Percentiles rank a stretch among this genome's conserved stretches.
Evolutionary conservation across 2,329 filamentous ascomycete species (phyloP).

Genomic region (Fusarium luffae): DNA sequence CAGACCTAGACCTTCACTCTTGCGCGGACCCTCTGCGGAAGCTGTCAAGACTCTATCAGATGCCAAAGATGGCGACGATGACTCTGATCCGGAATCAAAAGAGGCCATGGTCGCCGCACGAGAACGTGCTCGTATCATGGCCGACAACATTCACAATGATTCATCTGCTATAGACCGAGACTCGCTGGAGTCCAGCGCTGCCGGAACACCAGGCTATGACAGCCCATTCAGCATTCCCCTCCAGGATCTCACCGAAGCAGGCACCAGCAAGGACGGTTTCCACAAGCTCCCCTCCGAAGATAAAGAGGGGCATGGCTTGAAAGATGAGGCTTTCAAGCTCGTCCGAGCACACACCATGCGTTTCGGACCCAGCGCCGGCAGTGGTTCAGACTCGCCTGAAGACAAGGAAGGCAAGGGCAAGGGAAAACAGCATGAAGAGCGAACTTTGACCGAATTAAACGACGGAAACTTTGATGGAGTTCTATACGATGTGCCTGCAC

Average conservation of each 20-base stretch:
- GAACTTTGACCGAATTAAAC: conserved; percentile 50
- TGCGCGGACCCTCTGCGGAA: conserved; percentile 56
- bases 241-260: conserved; percentile 44
- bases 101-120: conserved; percentile 53
- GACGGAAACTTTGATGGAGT: conserved; percentile 54
- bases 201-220: conserved; percentile 45
- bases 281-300: conserved; percentile 31
- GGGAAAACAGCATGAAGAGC: conserved; percentile 30
- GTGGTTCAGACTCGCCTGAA: conserved; percentile 10
- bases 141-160: conserved; percentile 53
- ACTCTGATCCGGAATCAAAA: conserved; percentile 49
- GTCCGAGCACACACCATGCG: conserved; percentile 56
- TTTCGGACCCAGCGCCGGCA: conserved; percentile 26
- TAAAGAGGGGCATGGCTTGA: conserved; percentile 16
- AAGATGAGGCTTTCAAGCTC: conserved; percentile 55
- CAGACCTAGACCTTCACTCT: conserved; percentile 55
- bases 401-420: conserved; percentile 3
- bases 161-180: conserved; percentile 50
- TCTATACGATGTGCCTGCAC: conserved; percentile 55
- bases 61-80: conserved; percentile 38
- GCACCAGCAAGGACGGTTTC: conserved; percentile 32
- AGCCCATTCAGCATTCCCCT: conserved; percentile 47
- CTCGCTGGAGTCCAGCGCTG: conserved; percentile 53
- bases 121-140: conserved; percentile 56
- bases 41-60: conserved; percentile 48